These are phyloP conservation scores for Cytospora leucostoma DNA, from an alignment of 2,329 filamentous ascomycete genomes.

Conservation along the genomic window DNA sequence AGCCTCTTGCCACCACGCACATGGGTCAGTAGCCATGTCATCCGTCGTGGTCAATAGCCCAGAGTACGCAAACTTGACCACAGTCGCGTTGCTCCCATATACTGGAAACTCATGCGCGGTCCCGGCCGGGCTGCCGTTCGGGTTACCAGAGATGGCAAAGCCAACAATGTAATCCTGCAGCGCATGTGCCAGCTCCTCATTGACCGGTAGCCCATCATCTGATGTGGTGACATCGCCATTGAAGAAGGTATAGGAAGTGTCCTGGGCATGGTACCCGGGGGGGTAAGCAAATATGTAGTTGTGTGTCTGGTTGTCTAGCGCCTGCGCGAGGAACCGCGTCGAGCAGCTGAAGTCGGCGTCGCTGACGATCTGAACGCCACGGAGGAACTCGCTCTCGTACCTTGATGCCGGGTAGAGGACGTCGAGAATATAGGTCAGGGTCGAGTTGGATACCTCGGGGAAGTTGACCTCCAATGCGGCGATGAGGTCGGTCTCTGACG, in stretches of 20 bases:
- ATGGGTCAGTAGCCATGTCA: slow-evolving; percentile 36
- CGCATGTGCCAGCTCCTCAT: slow-evolving; percentile 36
- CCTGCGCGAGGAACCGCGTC: slow-evolving; percentile 50
- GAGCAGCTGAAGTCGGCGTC: slow-evolving; percentile 54
- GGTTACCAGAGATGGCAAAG: slow-evolving; percentile 38
- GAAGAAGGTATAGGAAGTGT: slow-evolving; percentile 56
- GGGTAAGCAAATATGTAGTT: slow-evolving; percentile 55
- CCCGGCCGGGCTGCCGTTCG: slow-evolving; percentile 30
- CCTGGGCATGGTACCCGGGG: slow-evolving; percentile 54
- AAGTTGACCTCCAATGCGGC: slow-evolving; percentile 38
- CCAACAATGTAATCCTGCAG: slow-evolving; percentile 41
- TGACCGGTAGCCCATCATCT: slow-evolving; percentile 33
- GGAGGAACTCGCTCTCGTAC: slow-evolving; percentile 48
- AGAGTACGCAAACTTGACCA: slow-evolving; percentile 29
- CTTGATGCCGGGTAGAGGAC: slow-evolving; percentile 40
- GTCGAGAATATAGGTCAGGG: slow-evolving; percentile 45
- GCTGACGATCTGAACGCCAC: slow-evolving; percentile 43
- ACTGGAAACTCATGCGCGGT: slow-evolving; percentile 29
- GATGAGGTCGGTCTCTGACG: slow-evolving; percentile 42
- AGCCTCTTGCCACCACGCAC: slow-evolving; percentile 38
- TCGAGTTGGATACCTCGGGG: slow-evolving; percentile 28
- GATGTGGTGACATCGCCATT: slow-evolving; percentile 38
- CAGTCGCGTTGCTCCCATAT: slow-evolving; percentile 31
- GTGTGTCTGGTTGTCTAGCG: slow-evolving; percentile 48
- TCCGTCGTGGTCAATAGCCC: slow-evolving; percentile 29